Evolutionary conservation across 2,329 filamentous ascomycete genomes (phyloP).

Genomic region (Hymenoscyphus repandus): DNA sequence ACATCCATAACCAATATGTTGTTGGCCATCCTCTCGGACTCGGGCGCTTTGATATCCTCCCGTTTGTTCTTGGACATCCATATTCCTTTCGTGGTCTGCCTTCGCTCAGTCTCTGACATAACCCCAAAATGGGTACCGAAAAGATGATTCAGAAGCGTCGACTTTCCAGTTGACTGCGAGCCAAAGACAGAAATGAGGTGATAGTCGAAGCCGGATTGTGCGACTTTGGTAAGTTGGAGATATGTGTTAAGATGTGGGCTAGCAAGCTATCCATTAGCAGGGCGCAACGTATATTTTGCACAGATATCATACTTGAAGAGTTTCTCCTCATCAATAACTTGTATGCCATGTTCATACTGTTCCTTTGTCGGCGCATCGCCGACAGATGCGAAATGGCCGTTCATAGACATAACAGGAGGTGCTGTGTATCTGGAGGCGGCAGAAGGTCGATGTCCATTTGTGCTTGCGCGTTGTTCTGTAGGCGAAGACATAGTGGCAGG

Average conservation of each 20-base stretch:
- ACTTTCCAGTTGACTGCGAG: conserved; percentile 97
- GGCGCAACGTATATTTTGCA: not conserved
- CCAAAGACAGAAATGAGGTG: conserved; percentile 98
- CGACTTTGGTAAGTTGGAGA: conserved; percentile 71
- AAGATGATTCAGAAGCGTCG: conserved; percentile 89
- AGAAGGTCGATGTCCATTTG: conserved; percentile 23
- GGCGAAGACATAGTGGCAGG: conserved; percentile 22
- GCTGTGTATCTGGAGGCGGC: conserved; percentile 29
- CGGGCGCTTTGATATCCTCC: conserved; percentile 41
- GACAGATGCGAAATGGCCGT: conserved; percentile 74
- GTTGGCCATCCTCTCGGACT: conserved; percentile 70
- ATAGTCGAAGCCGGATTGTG: conserved; percentile 94
- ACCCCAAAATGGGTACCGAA: conserved; percentile 96
- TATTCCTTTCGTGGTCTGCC: conserved; percentile 98
- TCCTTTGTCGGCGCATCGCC: conserved; percentile 59
- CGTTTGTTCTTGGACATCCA: conserved; percentile 98
- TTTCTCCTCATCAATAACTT: conserved; percentile 95
- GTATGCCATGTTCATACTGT: conserved; percentile 87
- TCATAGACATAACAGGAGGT: conserved; percentile 48
- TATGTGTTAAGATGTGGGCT: conserved; percentile 78
- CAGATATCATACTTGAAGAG: conserved; percentile 74
- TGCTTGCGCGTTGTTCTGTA: conserved; percentile 18
- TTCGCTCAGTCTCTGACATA: conserved; percentile 90
- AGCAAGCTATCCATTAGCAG: conserved; percentile 19
- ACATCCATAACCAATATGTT: conserved; percentile 99